Evolutionary conservation across 192 early-diverging fungal species (phyloP), one percentile per base, ranked within the genome.

Genomic region (Umbelopsis isabellina): DNA sequence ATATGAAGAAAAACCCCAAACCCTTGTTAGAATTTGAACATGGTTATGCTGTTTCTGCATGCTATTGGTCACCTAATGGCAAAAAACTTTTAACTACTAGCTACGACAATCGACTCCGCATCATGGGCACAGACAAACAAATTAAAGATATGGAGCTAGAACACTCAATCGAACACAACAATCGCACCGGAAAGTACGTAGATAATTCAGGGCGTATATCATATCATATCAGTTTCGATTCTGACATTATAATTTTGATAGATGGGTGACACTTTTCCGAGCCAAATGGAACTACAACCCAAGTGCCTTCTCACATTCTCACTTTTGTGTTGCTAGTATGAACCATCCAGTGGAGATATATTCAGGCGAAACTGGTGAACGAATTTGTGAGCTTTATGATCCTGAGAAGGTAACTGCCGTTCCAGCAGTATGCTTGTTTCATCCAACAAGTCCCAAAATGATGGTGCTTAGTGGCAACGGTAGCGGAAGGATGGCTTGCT

Each of bases 321-420:
- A 83, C 23, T 84, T 88, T 72, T 66, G 78, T 2, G 75, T 91
- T 67, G 90, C 89, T n/a, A 90, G 89, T 72, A 90, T 91, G 90
- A 82, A 81, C 49, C 82, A 84, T 52, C 78, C 82, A 1, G 79
- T 89, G 8, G 87, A 89, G 71, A 73, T 91, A n/a, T 87, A 78
- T 72, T 86, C 84, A 2, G 80, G 85, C 35, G 79, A 79, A 46
- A 82, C 77, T 25, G 89, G 88, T 7, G 76, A 82, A 9, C 50
- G 79, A 66, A 75, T 89, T 68, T 77, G 75, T 6, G 75, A 79
- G 23, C 70, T 91, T 13, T 75, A 68, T 46, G 89, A 88, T 65
- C 51, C 53, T 3, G 72, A 72, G 15, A 75, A 61, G 5, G 66
- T 88, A 37, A 82, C 86, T 23, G 83, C 87, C 1, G 80, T 90